Conservation (phyloP, 805 yeast genomes). For the Lipomyces spencermartinsiae region DNA sequence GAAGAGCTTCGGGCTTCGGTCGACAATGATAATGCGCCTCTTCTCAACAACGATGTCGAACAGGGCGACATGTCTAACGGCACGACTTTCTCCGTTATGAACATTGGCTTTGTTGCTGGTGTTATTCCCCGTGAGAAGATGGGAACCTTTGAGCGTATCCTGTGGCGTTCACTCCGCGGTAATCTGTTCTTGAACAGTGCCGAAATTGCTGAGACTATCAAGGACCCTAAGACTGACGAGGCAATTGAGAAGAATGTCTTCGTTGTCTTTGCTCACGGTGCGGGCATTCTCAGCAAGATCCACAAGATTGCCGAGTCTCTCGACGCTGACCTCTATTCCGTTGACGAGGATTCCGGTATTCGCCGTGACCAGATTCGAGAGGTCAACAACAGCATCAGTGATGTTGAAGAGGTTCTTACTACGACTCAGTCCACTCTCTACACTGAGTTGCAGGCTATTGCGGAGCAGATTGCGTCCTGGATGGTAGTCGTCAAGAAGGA, state of each 20-base stretch:
- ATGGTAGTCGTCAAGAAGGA: constrained; percentile 72
- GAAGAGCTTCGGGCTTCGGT: constrained; percentile 46
- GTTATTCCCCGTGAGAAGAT: constrained; percentile 77
- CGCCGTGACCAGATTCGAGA: constrained; percentile 48
- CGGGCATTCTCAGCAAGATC: constrained; percentile 70
- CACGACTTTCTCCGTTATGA: constrained; percentile 39
- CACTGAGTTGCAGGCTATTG: constrained; percentile 79
- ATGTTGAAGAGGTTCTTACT: constrained; percentile 64
- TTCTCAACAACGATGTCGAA: constrained; percentile 49
- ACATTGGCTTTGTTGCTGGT: constrained; percentile 71
- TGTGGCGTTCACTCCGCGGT: constrained; percentile 94
- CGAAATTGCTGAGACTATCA: constrained; percentile 72
- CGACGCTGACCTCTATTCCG: constrained; percentile 77
- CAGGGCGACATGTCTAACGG: constrained; percentile 34
- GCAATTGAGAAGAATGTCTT: constrained; percentile 78
- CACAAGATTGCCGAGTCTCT: constrained; percentile 86
- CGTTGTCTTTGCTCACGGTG: constrained; percentile 91
- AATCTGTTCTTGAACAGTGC: constrained; percentile 78
- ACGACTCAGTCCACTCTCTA: constrained; percentile 72
- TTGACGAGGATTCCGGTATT: constrained; percentile 55
- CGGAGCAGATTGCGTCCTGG: constrained; percentile 80
- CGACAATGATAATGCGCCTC: constrained; percentile 49
- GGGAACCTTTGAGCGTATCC: constrained; percentile 73
- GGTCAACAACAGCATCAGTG: constrained; percentile 58
- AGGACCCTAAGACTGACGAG: constrained; percentile 63